Conservation (phyloP, 225 moss, liverwort and hornwort genomes). For the Bryum argenteum region DNA sequence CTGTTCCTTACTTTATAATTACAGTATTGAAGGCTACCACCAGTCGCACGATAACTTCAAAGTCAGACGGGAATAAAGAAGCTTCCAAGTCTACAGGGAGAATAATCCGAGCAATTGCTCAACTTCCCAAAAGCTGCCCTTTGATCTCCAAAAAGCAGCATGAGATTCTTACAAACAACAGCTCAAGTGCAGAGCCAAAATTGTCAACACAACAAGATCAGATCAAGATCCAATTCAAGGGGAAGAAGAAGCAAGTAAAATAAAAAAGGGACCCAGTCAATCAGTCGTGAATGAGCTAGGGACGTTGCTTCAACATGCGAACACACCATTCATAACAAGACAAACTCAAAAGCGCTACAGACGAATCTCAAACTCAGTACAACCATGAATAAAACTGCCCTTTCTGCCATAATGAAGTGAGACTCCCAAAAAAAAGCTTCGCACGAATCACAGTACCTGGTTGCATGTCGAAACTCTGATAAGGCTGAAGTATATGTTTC, state of each 20-base stretch:
- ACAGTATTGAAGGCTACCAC: too few relatives aligned
- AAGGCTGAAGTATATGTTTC: slow-evolving; percentile 5
- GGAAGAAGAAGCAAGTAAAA: slow-evolving; percentile 10
- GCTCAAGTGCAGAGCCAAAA: slow-evolving; percentile 9
- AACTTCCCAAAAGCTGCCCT: not conserved
- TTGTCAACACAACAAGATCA: not conserved
- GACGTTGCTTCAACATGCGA: slow-evolving; percentile 13
- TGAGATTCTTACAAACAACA: not conserved
- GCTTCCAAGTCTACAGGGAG: not conserved
- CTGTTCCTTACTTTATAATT: too few relatives aligned
- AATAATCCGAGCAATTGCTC: not conserved
- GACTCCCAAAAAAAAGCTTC: not conserved
- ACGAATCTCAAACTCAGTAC: not conserved
- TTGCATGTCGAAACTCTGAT: slow-evolving; percentile 27
- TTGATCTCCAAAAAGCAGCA: not conserved
- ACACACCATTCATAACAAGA: slow-evolving; percentile 6
- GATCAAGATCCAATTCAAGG: not conserved
- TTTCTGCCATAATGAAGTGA: not conserved
- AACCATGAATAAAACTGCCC: not conserved
- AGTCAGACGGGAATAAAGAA: not conserved
- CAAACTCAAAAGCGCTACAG: slow-evolving; percentile 2
- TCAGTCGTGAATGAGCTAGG: not conserved
- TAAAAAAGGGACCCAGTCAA: not conserved
- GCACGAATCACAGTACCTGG: not conserved
- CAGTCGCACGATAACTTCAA: not conserved